A percentile compares a stretch with the other conserved stretches of the same genome.
Evolutionary conservation across 2,329 filamentous ascomycete species (phyloP).

Genomic region (Ophiocordyceps sinensis): DNA sequence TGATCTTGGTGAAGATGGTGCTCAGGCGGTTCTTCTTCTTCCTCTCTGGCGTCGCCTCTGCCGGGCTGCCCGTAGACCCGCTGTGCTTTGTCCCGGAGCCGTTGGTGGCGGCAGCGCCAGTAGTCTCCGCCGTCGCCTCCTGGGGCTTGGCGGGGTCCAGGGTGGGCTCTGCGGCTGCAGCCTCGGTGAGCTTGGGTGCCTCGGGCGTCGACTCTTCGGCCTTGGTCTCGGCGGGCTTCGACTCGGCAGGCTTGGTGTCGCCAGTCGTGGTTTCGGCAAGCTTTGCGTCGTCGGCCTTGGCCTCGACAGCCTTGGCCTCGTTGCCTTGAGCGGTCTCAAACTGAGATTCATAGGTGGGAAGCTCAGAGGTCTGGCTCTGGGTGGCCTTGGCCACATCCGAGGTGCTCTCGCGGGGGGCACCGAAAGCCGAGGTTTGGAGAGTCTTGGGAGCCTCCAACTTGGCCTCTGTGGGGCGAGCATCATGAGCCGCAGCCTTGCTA

Average conservation of each 20-base stretch:
- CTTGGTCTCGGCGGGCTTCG: neutral
- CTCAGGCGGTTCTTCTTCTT: constrained; percentile 56
- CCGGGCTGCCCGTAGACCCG: constrained; percentile 6
- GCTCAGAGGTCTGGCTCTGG: neutral
- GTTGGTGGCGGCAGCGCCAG: constrained; percentile 6
- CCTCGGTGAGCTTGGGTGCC: constrained; percentile 6
- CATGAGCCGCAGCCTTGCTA: neutral
- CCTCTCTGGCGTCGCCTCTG: constrained; percentile 29
- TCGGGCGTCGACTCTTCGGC: neutral
- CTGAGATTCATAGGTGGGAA: too few species aligned
- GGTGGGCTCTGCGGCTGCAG: constrained; percentile 6
- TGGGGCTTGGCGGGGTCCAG: constrained; percentile 6
- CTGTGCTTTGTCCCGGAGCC: constrained; percentile 8
- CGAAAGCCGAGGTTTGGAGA: too few species aligned
- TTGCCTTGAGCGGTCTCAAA: neutral
- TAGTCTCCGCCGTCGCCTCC: constrained; percentile 4
- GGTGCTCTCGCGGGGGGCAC: neutral
- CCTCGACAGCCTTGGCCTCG: neutral
- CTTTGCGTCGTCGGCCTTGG: constrained; percentile 23
- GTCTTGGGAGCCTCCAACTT: too few species aligned
- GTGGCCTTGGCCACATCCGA: neutral
- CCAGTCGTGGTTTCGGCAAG: constrained; percentile 48
- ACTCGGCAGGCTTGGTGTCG: neutral
- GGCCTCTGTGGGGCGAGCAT: neutral
- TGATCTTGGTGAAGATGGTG: constrained; percentile 44